Base-by-base conservation (phyloP, 768 basidiomycete species). In the Zangia roseola region DNA sequence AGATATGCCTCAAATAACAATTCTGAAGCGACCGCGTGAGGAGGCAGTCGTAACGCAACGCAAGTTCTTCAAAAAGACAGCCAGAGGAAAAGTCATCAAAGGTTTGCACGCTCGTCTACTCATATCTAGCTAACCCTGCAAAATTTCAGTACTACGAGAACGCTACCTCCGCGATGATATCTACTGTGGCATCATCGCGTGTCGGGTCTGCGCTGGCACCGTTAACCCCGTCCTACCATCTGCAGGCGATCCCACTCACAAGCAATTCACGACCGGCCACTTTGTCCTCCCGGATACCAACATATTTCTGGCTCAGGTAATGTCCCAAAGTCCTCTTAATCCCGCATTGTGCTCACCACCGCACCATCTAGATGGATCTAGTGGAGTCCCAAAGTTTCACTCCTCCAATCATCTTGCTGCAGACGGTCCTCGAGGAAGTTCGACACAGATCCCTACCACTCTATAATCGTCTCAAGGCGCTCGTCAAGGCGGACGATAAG, bases 61-160 rank as follows among this genome's bases (percentile, higher is more conserved):
- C 52, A 95, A 92, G 65, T 98, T 94, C 69, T 89, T 94, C 77
- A 95, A 91, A 69, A 98, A 98, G 71, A 97, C 97, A 0, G 88
- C 90, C 0, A 74, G 82, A 58, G 97, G 97, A 14, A 94, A 94
- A 62, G 91, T 99, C 17, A 82, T 94, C 61, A 97, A 94, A 75
- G 88, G 94, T 92, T 40, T 37, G 75, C 16, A 28, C n/a, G n/a
- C n/a, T n/a, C n/a, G n/a, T n/a, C n/a, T n/a, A n/a, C n/a, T n/a
- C n/a, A n/a, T n/a, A n/a, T n/a, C n/a, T n/a, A n/a, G 25, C 47
- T 33, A 2, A 36, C 9, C 39, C 19, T 43, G 42, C 7, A 7
- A n/a, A n/a, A n/a, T n/a, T n/a, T 10, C 58, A 91, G 97, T 97
- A 50, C 74, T 97, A 19, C 81, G 95, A 20, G 95, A 99, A 71